phyloP scores from a whole-genome alignment of 129 eudicot genomes.

The Helianthus tuberosus region DNA sequence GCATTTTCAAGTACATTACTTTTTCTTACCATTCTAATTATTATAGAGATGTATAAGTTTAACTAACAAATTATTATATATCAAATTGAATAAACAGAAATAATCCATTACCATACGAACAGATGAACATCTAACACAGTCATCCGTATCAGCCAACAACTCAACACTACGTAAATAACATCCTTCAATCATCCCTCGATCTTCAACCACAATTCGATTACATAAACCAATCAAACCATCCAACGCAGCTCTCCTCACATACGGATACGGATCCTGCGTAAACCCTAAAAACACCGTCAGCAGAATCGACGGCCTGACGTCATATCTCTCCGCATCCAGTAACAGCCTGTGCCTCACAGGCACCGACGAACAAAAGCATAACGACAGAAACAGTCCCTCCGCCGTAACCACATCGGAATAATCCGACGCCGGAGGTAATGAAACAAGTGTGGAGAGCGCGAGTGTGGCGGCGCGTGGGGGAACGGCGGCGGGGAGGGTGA shows the following conservation, averaged over 20 bases:
- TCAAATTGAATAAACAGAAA: no score
- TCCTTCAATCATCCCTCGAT: conserved; percentile 46
- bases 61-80: no score
- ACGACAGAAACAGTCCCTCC: conserved; percentile 48
- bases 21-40: no score
- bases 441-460: conserved; percentile 49
- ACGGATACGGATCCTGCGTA: conserved; percentile 79
- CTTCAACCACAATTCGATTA: conserved; percentile 50
- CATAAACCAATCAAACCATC: conserved; percentile 61
- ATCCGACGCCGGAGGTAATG: conserved; percentile 12
- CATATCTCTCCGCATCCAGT: conserved; percentile 40
- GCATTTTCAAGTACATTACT: no score
- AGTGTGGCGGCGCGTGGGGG: conserved; percentile 47
- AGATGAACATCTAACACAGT: conserved; percentile 66
- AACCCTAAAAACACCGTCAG: conserved; percentile 72
- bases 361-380: conserved; percentile 52
- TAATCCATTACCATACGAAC: conserved; percentile 57
- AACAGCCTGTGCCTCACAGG: conserved; percentile 53
- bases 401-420: background rate
- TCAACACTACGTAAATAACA: conserved; percentile 74
- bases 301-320: conserved; percentile 63
- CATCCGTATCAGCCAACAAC: conserved; percentile 63
- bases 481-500: conserved; percentile 28
- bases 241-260: conserved; percentile 62
- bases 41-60: no score